phyloP scores from a whole-genome alignment of 1,284 basidiomycete species.

The Inonotus hispidus region DNA sequence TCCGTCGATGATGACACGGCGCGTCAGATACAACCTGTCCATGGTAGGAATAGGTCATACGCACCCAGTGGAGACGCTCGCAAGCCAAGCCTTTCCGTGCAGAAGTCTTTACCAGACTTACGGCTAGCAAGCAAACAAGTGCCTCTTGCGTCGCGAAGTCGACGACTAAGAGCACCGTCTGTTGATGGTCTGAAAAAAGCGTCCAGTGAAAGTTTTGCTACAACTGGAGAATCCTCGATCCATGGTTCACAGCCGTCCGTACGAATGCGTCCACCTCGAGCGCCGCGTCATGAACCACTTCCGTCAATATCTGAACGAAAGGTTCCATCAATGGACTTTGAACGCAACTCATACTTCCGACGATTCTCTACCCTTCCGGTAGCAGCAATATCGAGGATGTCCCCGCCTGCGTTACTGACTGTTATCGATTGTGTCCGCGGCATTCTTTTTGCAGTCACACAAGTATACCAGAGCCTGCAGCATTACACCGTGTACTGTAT shows the following conservation, averaged over 20 bases:
- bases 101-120: slow-evolving; percentile 88
- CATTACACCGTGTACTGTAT: slow-evolving; percentile 86
- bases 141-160: background rate
- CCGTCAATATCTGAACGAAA: slow-evolving; percentile 37
- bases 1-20: slow-evolving; percentile 25
- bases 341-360: slow-evolving; percentile 92
- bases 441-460: slow-evolving; percentile 88
- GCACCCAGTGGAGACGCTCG: slow-evolving; percentile 35
- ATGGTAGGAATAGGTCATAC: slow-evolving; percentile 58
- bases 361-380: slow-evolving; percentile 75
- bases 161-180: background rate
- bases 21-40: slow-evolving; percentile 29
- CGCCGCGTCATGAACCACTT: slow-evolving; percentile 40
- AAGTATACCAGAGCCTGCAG: slow-evolving; percentile 86
- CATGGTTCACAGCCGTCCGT: slow-evolving; percentile 37
- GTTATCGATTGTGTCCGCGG: slow-evolving; percentile 88
- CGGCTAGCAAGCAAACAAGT: slow-evolving; percentile 42
- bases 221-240: slow-evolving; percentile 31
- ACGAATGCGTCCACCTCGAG: slow-evolving; percentile 39
- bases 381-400: slow-evolving; percentile 59
- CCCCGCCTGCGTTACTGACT: slow-evolving; percentile 69
- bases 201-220: slow-evolving; percentile 5
- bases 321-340: slow-evolving; percentile 62
- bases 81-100: slow-evolving; percentile 41
- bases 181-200: slow-evolving; percentile 4